Evolutionary conservation across 106 monocot species (phyloP).

Genomic region (Dactylorhiza incarnata): DNA sequence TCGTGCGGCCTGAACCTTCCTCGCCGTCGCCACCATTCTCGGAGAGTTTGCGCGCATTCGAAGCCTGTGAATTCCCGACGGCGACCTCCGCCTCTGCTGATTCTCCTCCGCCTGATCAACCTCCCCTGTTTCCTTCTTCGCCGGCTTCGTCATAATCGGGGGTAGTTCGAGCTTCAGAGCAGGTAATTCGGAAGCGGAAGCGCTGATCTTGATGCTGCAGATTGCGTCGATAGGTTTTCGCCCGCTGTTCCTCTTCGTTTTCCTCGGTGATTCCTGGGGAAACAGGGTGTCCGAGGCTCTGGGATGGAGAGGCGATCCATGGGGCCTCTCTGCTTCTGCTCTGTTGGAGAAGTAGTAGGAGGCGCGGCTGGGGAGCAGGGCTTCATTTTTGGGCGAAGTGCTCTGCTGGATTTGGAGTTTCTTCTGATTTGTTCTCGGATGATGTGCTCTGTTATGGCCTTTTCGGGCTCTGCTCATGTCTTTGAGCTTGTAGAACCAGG

Average conservation of each 20-base stretch:
- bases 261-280: constrained; percentile 11
- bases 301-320: constrained; percentile 12
- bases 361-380: constrained; percentile 12
- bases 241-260: not conserved
- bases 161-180: constrained; percentile 2
- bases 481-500: constrained; percentile 85
- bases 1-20: not conserved
- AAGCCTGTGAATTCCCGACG: constrained; percentile 4
- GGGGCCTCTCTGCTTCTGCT: constrained; percentile 8
- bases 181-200: constrained; percentile 5
- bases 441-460: not conserved
- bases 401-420: not conserved
- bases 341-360: constrained; percentile 29
- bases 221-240: no score
- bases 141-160: constrained; percentile 9
- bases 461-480: constrained; percentile 32
- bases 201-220: not conserved
- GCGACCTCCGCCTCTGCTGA: constrained; percentile 2
- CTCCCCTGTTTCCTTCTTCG: not conserved
- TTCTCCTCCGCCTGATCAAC: no score
- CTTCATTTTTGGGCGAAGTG: not conserved
- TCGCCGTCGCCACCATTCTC: not conserved
- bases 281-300: constrained; percentile 14
- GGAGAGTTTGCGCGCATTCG: constrained; percentile 9
- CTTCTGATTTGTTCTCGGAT: not conserved